Evolutionary conservation across 1,139 yeast species (phyloP).

Genomic region (Saccharomycopsis crataegensis): DNA sequence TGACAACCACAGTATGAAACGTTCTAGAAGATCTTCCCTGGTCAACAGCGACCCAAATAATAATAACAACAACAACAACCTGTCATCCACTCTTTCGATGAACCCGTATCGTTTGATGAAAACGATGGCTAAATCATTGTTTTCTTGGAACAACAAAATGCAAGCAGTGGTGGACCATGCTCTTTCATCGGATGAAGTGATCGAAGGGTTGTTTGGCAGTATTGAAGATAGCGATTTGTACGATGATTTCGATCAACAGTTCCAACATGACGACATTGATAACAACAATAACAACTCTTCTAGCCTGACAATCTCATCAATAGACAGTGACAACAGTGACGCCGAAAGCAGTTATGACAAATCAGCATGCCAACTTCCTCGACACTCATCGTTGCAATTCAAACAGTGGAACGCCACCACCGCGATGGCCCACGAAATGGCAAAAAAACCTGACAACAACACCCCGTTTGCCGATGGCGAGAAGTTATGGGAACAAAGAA

Average conservation of each 20-base stretch:
- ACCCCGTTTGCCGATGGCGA: slow-evolving; percentile 38
- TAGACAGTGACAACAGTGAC: neutral
- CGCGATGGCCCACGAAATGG: neutral
- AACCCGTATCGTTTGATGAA: no score
- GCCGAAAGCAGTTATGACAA: neutral
- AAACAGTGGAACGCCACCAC: neutral
- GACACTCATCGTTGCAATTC: slow-evolving; percentile 1
- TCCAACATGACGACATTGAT: neutral
- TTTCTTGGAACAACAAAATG: neutral
- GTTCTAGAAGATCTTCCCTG: no score
- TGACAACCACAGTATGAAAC: no score
- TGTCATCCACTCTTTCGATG: no score
- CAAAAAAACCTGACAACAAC: slow-evolving; percentile 9
- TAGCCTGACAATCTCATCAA: neutral
- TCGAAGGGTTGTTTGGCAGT: slow-evolving; percentile 1
- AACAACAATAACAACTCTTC: neutral
- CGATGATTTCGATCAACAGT: neutral
- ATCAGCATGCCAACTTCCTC: neutral
- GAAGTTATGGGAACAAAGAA: slow-evolving; percentile 51
- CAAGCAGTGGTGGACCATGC: neutral
- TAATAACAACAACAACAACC: no score
- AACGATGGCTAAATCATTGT: no score
- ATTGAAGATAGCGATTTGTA: neutral
- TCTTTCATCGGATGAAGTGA: slow-evolving; percentile 2
- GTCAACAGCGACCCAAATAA: no score